Evolutionary conservation across 2,329 filamentous ascomycete genomes (phyloP).

Genomic region (Cytospora piceicola): DNA sequence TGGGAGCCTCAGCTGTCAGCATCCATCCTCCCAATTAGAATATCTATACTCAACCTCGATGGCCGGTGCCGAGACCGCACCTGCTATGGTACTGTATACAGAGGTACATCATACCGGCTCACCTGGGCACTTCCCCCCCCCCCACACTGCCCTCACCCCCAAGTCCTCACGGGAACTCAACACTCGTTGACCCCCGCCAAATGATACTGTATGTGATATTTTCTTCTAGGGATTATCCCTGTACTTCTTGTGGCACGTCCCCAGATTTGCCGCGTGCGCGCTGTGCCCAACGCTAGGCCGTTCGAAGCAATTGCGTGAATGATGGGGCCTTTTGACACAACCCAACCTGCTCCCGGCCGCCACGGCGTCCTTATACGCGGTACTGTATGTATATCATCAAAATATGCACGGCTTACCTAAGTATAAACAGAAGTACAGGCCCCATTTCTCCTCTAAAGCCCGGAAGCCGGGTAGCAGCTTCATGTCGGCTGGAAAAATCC

Average conservation of each 20-base stretch:
- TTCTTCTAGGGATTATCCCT: neutral
- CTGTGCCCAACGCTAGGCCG: conserved; percentile 15
- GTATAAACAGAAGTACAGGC: neutral
- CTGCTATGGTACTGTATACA: neutral
- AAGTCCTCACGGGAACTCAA: neutral
- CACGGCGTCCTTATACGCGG: neutral
- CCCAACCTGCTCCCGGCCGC: conserved; percentile 6
- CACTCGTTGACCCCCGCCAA: neutral
- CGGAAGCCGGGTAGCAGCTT: conserved; percentile 21
- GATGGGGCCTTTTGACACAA: conserved; percentile 15
- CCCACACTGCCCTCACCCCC: neutral
- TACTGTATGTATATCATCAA: neutral
- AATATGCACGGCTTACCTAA: neutral
- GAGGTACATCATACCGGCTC: too few relatives aligned
- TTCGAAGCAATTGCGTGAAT: conserved; percentile 20
- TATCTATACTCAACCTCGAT: neutral
- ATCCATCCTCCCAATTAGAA: neutral
- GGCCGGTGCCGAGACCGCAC: neutral
- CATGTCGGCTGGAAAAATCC: conserved; percentile 22
- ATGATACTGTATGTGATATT: conserved; percentile 4
- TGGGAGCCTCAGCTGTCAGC: neutral
- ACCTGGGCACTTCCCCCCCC: neutral
- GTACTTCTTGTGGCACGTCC: conserved; percentile 6
- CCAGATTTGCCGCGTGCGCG: conserved; percentile 14
- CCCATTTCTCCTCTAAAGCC: neutral